Evolutionary conservation across 257 asterid genomes (phyloP), one percentile per base, ranked within the genome.

Genomic region (Voacanga thouarsii): DNA sequence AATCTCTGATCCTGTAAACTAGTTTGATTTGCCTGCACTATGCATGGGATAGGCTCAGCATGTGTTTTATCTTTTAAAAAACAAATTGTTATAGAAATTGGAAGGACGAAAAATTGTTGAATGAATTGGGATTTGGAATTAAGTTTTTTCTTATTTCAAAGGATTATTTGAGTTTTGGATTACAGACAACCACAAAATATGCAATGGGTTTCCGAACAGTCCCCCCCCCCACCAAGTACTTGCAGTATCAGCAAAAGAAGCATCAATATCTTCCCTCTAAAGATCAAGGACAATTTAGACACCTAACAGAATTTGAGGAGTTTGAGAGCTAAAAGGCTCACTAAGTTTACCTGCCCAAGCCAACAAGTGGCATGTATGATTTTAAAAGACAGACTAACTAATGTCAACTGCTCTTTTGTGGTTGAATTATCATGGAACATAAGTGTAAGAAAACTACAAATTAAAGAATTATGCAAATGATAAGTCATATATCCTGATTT

Each of bases 381-480:
- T 78, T 83, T 60, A 79, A 87, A 87, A 90, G 87, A 86, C 86
- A 83, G 76, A 81, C 89, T 85, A 85, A 87, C 91, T 77, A 89
- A 91, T 86, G 88, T 88, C 91, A 89, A 88, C 96, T 86, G 88
- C 92, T 84, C 86, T 87, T 87, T 79, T 74, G 75, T 79, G 77
- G 85, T 87, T 88, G 89, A 86, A 87, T 90, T 83, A 90, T 89
- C 88, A 83, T 85, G 86, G 45, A 83, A 88, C 89, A 90, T 84
- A 89, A 87, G 37, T 33, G 37, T 33, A 33, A 33, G 37, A 33
- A 33, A 33, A 33, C 37, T 33, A 33, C 37, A 33, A 33, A 33
- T 33, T 33, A 1, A 33, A 33, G 37, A 33, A 33, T 33, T 33
- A 33, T 33, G 37, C 37, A 33, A 33, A 33, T 33, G 37, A 33